Base-by-base conservation (phyloP, 1,139 yeast genomes). In the Zygotorulaspora mrakii region DNA sequence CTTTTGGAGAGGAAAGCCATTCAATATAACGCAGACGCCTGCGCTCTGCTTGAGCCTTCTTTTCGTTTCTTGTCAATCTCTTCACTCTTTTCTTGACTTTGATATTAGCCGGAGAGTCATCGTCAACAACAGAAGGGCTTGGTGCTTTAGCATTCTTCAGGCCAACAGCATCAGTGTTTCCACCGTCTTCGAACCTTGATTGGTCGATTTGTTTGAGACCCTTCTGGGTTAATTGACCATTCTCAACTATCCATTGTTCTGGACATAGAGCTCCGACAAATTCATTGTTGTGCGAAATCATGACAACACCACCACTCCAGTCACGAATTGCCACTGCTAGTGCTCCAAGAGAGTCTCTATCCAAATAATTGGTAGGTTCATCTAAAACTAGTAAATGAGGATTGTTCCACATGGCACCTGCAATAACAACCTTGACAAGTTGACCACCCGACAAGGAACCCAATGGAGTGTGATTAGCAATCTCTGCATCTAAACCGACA, bases 341-440 rank as follows among this genome's bases (percentile, higher is more conserved):
- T 35, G 97, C 98, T 61, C 98, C 98, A 48, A 91, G 73, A 18
- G 97, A 89, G 64, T 91, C 98, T 71, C 98, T 81, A 68, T 91
- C 98, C 69, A 91, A 75, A 74, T 91, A 91, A 70, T 91, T 91
- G 59, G 98, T 91, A 62, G 98, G 98, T 76, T 91, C 98, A 68
- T 91, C 98, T 52, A 91, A 75, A 30, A 91, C 98, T 50, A 91
- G 77, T 68, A 91, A 76, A 68, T 91, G 98, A n/a, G 98, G 98
- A 63, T 91, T 91, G 69, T 91, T 89, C 98, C 98, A 91, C 94
- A 91, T 91, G 51, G 97, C 97, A 67, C 97, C 97, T 12, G 98
- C 98, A 71, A 91, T 89, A 48, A 91, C 98, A 49, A 91, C 97
- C 69, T 91, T 91, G 49, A 91, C 98, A 62, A 89, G 76, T 71